Evolutionary conservation across 1,284 basidiomycete species (phyloP).

Genomic region (Ustilago vetiveriae): DNA sequence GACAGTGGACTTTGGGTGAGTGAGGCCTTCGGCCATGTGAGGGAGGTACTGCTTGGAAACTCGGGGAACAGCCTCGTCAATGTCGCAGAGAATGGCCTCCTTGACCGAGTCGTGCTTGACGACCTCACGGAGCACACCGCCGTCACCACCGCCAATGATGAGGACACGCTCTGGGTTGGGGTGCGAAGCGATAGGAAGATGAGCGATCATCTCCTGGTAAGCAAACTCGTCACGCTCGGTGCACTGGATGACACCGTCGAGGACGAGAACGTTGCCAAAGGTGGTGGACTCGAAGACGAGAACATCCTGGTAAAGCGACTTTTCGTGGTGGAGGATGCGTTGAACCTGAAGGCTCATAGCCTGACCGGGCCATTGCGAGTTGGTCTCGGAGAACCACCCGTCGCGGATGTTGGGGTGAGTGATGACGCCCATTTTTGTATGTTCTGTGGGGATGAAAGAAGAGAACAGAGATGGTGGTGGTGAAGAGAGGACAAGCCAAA

Average conservation of each 20-base stretch:
- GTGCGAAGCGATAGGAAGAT: conserved; percentile 92
- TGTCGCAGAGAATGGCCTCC: conserved; percentile 94
- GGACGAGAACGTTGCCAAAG: conserved; percentile 85
- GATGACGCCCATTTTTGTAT: conserved; percentile 57
- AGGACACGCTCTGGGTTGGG: conserved; percentile 95
- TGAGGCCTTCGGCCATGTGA: conserved; percentile 88
- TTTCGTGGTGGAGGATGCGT: conserved; percentile 92
- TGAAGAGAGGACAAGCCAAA: not conserved
- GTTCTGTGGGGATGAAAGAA: not conserved
- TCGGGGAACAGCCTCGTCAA: conserved; percentile 96
- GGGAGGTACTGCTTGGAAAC: conserved; percentile 93
- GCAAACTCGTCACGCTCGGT: conserved; percentile 98
- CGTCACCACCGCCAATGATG: conserved; percentile 89
- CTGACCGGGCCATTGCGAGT: conserved; percentile 90
- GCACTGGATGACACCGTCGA: conserved; percentile 95
- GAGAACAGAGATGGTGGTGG: conserved; percentile 15
- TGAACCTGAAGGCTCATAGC: conserved; percentile 74
- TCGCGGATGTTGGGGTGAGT: conserved; percentile 72
- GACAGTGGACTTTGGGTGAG: conserved; percentile 85
- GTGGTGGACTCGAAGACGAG: conserved; percentile 61
- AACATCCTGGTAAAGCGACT: conserved; percentile 88
- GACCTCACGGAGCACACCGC: conserved; percentile 87
- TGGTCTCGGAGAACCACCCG: conserved; percentile 97
- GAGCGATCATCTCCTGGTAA: conserved; percentile 99
- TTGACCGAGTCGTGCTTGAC: conserved; percentile 93